phyloP scores from a whole-genome alignment of 2,329 filamentous ascomycete species.

The Pseudonectria buxi region DNA sequence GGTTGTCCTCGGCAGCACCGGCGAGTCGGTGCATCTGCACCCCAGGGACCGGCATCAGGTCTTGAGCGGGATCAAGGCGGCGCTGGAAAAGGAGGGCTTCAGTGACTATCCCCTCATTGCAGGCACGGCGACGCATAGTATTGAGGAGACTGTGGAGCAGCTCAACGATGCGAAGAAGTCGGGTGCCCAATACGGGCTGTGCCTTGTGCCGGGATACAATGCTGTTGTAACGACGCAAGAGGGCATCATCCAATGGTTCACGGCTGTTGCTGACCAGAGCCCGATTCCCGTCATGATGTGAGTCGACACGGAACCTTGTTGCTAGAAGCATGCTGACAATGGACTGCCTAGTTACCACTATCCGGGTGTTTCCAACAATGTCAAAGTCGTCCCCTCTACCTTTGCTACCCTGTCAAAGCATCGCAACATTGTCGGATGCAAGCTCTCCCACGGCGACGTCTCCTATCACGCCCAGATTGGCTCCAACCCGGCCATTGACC shows the following conservation, averaged over 20 bases:
- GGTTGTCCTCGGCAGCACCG: conserved; percentile 57
- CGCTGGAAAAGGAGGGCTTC: conserved; percentile 49
- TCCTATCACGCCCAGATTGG: conserved; percentile 58
- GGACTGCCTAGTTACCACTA: conserved; percentile 49
- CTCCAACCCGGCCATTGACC: conserved; percentile 52
- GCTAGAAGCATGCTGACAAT: background rate
- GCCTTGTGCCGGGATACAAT: conserved; percentile 55
- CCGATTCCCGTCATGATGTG: conserved; percentile 54
- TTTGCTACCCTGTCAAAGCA: conserved; percentile 52
- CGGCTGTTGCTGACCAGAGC: conserved; percentile 49
- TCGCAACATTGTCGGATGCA: conserved; percentile 62
- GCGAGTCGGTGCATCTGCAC: conserved; percentile 57
- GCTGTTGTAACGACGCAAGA: conserved; percentile 47
- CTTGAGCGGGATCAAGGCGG: conserved; percentile 48
- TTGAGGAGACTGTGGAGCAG: conserved; percentile 55
- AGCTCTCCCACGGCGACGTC: conserved; percentile 61
- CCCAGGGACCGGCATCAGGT: conserved; percentile 49
- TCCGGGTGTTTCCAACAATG: conserved; percentile 60
- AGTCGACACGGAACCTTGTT: conserved; percentile 15
- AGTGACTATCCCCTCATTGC: conserved; percentile 53
- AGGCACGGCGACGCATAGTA: conserved; percentile 54
- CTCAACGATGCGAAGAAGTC: conserved; percentile 48
- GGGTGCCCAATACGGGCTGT: conserved; percentile 53
- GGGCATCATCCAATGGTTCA: conserved; percentile 52
- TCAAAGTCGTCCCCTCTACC: conserved; percentile 51